phyloP scores from a whole-genome alignment of 176 grass and related monocot species.

The Avena atlantica region DNA sequence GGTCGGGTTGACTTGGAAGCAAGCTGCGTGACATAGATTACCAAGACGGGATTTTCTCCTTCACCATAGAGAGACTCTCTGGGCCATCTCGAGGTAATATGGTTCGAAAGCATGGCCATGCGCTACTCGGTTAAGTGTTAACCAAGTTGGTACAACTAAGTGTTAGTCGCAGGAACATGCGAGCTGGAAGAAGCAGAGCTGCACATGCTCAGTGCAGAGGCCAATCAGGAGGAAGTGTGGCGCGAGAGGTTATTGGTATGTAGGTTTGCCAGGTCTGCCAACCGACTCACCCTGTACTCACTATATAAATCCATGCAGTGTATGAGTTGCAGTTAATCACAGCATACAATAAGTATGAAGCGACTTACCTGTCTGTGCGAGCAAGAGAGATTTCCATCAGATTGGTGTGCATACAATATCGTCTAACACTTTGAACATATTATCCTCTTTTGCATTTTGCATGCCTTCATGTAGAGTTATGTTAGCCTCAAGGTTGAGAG shows the following conservation, averaged over 20 bases:
- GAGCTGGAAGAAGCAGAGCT: too few species aligned
- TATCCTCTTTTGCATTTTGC: background rate
- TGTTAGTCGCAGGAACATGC: too few species aligned
- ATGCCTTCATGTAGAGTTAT: background rate
- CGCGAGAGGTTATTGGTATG: background rate
- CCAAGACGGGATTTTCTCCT: too few species aligned
- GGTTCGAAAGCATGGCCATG: too few species aligned
- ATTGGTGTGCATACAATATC: background rate
- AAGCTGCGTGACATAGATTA: too few species aligned
- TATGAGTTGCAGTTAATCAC: background rate
- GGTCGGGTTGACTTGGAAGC: too few species aligned
- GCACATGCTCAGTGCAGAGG: too few species aligned
- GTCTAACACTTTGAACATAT: background rate
- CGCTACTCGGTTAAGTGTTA: too few species aligned
- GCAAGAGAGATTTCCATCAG: background rate
- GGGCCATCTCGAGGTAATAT: too few species aligned
- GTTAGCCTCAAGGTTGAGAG: background rate
- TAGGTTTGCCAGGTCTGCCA: background rate
- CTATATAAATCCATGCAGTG: conserved; percentile 1
- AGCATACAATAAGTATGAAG: background rate
- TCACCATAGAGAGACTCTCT: too few species aligned
- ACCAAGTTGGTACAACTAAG: too few species aligned
- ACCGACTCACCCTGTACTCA: background rate
- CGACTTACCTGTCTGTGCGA: background rate
- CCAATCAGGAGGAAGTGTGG: background rate